These are phyloP conservation scores for Phytophthora sansomeana DNA, from an alignment of 352 stramenopile species.

Conservation along the genomic window DNA sequence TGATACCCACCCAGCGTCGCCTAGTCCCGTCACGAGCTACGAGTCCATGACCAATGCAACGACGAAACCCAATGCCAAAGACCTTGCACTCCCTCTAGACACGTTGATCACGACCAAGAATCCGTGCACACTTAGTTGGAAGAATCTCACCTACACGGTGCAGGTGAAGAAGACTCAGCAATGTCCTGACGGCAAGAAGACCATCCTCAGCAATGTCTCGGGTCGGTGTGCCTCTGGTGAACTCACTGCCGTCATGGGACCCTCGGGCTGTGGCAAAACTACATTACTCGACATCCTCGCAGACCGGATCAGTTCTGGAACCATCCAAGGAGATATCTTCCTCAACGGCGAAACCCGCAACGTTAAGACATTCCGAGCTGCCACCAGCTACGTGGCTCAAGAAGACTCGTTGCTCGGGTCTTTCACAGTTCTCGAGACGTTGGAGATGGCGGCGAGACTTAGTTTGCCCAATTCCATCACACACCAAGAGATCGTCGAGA, in stretches of 20 bases:
- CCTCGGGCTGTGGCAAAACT: slow-evolving; percentile 68
- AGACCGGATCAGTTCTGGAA: slow-evolving; percentile 42
- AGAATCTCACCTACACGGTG: slow-evolving; percentile 29
- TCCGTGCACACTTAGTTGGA: slow-evolving; percentile 31
- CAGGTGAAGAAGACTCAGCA: slow-evolving; percentile 23
- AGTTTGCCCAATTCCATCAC: slow-evolving; percentile 51
- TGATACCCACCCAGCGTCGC: slow-evolving; percentile 16
- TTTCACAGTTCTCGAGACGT: slow-evolving; percentile 74
- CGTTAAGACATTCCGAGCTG: slow-evolving; percentile 44
- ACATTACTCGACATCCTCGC: slow-evolving; percentile 75
- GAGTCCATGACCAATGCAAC: slow-evolving; percentile 6
- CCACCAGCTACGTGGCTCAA: slow-evolving; percentile 70
- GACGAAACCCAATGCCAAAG: not conserved
- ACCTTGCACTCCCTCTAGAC: slow-evolving; percentile 13
- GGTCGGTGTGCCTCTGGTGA: slow-evolving; percentile 61
- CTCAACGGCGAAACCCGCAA: slow-evolving; percentile 56
- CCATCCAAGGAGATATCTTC: slow-evolving; percentile 48
- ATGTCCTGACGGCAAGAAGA: slow-evolving; percentile 37
- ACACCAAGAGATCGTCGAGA: slow-evolving; percentile 45
- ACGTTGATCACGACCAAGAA: slow-evolving; percentile 9
- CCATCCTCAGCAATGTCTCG: slow-evolving; percentile 63
- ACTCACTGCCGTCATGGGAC: slow-evolving; percentile 72
- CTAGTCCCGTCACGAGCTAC: slow-evolving; percentile 21
- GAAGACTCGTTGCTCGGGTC: slow-evolving; percentile 66
- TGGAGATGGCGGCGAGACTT: slow-evolving; percentile 67